Base-by-base conservation (phyloP, 176 grass and related monocot genomes). In the Triticum dicoccoides region DNA sequence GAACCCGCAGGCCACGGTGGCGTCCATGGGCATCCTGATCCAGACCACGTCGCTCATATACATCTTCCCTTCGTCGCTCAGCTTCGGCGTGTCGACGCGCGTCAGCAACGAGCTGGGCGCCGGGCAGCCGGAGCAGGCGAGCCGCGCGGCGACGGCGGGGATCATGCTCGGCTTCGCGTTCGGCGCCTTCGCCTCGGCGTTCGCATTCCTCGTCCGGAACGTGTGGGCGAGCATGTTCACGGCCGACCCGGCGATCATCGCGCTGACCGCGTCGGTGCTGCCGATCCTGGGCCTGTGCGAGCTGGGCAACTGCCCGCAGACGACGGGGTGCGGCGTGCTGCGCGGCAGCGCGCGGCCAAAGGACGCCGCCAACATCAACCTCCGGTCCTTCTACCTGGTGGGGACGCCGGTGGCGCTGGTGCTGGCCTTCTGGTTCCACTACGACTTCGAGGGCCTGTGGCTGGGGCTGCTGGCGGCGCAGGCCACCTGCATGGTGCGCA, bases 11-110 rank as follows among this genome's bases (percentile, higher is more conserved):
- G 91, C 93, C 0, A 94, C 96, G 4, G 96, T 98, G 45, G 96
- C 96, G 20, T 94, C 93, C 76, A 98, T 98, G 96, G 96, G 96
- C 63, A 91, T 98, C 61, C 86, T 98, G 0, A 98, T 98, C 81
- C 96, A 98, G 85, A 98, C 96, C 17, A 98, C 96, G 4, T 93
- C 96, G 72, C 93, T 98, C 67, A 92, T 98, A 25, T 98, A 98
- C 90, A 94, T 96, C 78, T 98, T 98, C 91, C 96, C 96, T 0
- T 98, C 96, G 25, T 98, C 96, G 17, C 90, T 98, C 11, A 91
- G 96, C 88, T 92, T 92, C 81, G 93, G 93, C 69, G 96, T 96
- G 76, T 98, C 96, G 27, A 98, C 93, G 4, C 93, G 96, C 33
- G 92, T 98, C 4, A 93, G 91, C 84, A 98, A 98, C 83, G 93